Percentiles rank a stretch among this genome's conserved stretches.
phyloP scores from a whole-genome alignment of 108 stramenopile genomes.

The Fragilaria radians region DNA sequence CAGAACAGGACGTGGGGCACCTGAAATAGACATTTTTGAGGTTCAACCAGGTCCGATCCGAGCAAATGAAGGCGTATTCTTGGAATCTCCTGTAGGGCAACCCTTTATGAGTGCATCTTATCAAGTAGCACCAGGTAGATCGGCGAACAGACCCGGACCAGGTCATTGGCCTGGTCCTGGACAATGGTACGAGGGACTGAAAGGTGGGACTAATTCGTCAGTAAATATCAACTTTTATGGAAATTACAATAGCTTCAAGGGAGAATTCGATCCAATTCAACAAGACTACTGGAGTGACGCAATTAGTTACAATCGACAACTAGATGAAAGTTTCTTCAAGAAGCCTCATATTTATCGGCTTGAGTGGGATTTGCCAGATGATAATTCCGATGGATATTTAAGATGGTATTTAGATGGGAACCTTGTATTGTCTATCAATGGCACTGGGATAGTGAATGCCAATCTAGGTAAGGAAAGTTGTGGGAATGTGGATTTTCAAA shows the following conservation, averaged over 20 bases:
- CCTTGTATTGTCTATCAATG: slow-evolving; percentile 76
- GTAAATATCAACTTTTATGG: slow-evolving; percentile 95
- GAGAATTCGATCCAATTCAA: slow-evolving; percentile 47
- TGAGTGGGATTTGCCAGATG: slow-evolving; percentile 90
- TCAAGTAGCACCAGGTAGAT: slow-evolving; percentile 83
- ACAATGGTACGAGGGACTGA: slow-evolving; percentile 88
- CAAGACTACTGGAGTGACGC: slow-evolving; percentile 94
- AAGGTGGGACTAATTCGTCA: slow-evolving; percentile 64
- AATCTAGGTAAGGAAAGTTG: slow-evolving; percentile 28
- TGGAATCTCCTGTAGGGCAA: slow-evolving; percentile 72
- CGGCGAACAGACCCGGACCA: slow-evolving; percentile 59
- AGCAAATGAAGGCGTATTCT: slow-evolving; percentile 53
- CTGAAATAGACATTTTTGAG: slow-evolving; percentile 98
- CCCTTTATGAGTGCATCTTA: slow-evolving; percentile 82
- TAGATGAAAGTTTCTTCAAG: slow-evolving; percentile 72
- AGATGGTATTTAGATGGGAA: slow-evolving; percentile 90
- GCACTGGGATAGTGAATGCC: slow-evolving; percentile 38
- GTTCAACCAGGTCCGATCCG: slow-evolving; percentile 71
- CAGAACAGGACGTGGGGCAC: slow-evolving; percentile 88
- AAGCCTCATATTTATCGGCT: slow-evolving; percentile 81
- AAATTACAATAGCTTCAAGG: slow-evolving; percentile 77
- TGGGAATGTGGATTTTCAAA: no score
- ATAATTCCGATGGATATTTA: slow-evolving; percentile 58
- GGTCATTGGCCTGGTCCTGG: slow-evolving; percentile 84
- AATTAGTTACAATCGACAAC: slow-evolving; percentile 82